These are phyloP conservation scores for Ormosia emarginata DNA, from an alignment of 306 rosid genomes.

Conservation along the genomic window DNA sequence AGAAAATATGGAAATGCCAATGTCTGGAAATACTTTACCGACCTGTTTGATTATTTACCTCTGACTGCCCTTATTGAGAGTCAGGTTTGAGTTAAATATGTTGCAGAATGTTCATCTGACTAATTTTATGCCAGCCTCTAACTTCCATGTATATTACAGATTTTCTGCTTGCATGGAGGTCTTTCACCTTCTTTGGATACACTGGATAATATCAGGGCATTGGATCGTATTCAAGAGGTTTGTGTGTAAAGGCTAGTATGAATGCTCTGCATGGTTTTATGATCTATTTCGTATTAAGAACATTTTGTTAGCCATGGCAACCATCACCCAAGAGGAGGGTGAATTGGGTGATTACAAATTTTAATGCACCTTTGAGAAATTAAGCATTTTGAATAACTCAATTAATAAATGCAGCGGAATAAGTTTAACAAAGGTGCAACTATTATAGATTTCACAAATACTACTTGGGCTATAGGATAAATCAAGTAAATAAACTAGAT, in stretches of 20 bases:
- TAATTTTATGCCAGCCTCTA: conserved; percentile 29
- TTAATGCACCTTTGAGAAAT: too few species aligned
- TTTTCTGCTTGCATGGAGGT: conserved; percentile 98
- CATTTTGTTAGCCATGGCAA: too few species aligned
- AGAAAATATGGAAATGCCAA: conserved; percentile 97
- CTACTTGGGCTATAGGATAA: too few species aligned
- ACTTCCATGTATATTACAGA: conserved; percentile 41
- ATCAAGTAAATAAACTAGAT: too few species aligned
- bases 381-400: too few species aligned
- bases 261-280: conserved; percentile 3
- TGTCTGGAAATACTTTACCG: conserved; percentile 93
- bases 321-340: too few species aligned
- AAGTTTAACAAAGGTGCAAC: too few species aligned
- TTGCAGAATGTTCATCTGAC: conserved; percentile 4
- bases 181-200: conserved; percentile 98
- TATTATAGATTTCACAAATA: too few species aligned
- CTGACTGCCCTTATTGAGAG: conserved; percentile 97
- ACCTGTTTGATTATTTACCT: conserved; percentile 92
- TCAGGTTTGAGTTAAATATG: conserved; percentile 65
- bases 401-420: too few species aligned
- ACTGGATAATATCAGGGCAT: conserved; percentile 82
- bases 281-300: conserved; percentile 2
- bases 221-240: conserved; percentile 98
- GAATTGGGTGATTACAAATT: too few species aligned
- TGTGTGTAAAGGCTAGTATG: conserved; percentile 12